Percentiles rank a stretch among this genome's conserved stretches.
Evolutionary conservation across 345 rosid species (phyloP).

Genomic region (Arabidopsis suecica): DNA sequence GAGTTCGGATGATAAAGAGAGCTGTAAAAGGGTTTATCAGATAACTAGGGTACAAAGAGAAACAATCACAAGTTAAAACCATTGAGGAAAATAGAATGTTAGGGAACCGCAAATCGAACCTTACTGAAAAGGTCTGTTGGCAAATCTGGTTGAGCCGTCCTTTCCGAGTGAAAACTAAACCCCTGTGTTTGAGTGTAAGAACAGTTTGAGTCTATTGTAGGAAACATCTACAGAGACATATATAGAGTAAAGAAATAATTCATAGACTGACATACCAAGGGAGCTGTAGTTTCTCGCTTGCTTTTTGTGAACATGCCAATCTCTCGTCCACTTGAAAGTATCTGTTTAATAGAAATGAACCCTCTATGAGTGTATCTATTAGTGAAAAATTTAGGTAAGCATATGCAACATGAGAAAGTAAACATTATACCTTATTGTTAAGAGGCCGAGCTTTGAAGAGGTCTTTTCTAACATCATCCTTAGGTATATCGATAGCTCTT

Average conservation of each 20-base stretch:
- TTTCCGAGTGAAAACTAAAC: slow-evolving; percentile 64
- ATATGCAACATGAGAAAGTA: background rate
- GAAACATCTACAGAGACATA: background rate
- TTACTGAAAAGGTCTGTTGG: slow-evolving; percentile 86
- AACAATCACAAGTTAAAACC: background rate
- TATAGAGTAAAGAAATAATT: slow-evolving; percentile 10
- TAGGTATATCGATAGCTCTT: slow-evolving; percentile 48
- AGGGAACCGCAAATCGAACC: slow-evolving; percentile 49
- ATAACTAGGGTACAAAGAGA: background rate
- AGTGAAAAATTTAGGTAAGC: background rate
- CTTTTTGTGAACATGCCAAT: slow-evolving; percentile 62
- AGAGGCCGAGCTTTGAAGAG: slow-evolving; percentile 71
- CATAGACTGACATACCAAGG: slow-evolving; percentile 57
- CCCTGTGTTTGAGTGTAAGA: slow-evolving; percentile 54
- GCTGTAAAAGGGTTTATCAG: slow-evolving; percentile 49
- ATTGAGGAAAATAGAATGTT: background rate
- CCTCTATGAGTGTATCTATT: slow-evolving; percentile 12
- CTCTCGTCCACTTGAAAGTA: slow-evolving; percentile 72
- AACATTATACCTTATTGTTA: slow-evolving; percentile 69
- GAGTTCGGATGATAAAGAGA: slow-evolving; percentile 65
- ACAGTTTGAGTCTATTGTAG: slow-evolving; percentile 13
- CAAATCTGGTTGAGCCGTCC: slow-evolving; percentile 58
- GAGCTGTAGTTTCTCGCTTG: slow-evolving; percentile 75
- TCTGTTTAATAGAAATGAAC: slow-evolving; percentile 48
- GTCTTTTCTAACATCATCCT: slow-evolving; percentile 52